phyloP scores from a whole-genome alignment of 2,329 filamentous ascomycete species.

The Paracamarosporium sp. region DNA sequence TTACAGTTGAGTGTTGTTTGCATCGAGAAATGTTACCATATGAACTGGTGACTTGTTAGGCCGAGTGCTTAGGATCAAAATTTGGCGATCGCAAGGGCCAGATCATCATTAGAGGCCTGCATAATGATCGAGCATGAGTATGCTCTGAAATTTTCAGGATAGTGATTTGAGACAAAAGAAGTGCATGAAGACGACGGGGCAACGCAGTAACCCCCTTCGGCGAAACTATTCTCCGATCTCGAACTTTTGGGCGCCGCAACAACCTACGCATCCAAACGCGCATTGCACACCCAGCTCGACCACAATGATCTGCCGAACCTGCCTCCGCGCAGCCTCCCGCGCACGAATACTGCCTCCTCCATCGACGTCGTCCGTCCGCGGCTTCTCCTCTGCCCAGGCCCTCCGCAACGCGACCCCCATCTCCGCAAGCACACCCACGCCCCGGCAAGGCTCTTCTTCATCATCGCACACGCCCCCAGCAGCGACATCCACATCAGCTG shows the following conservation, averaged over 20 bases:
- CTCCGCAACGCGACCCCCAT: slow-evolving; percentile 32
- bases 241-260: slow-evolving; percentile 9
- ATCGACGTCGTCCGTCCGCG: slow-evolving; percentile 26
- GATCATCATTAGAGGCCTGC: too few species aligned
- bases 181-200: too few species aligned
- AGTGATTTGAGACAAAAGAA: too few species aligned
- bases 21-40: too few species aligned
- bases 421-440: slow-evolving; percentile 31
- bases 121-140: too few species aligned
- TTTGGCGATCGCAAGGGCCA: too few species aligned
- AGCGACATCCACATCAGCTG: slow-evolving; percentile 53
- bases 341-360: slow-evolving; percentile 11
- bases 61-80: too few species aligned
- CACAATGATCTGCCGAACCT: slow-evolving; percentile 50
- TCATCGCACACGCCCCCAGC: slow-evolving; percentile 43
- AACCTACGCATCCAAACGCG: background rate
- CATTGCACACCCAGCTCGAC: slow-evolving; percentile 7
- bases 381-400: slow-evolving; percentile 32
- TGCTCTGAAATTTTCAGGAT: too few species aligned
- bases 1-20: too few species aligned
- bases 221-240: slow-evolving; percentile 9
- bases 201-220: background rate
- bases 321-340: slow-evolving; percentile 43
- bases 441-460: slow-evolving; percentile 30
- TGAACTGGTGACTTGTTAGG: too few species aligned